These are phyloP conservation scores for Serendipita sp. DNA, from an alignment of 768 basidiomycete genomes.

Conservation along the genomic window DNA sequence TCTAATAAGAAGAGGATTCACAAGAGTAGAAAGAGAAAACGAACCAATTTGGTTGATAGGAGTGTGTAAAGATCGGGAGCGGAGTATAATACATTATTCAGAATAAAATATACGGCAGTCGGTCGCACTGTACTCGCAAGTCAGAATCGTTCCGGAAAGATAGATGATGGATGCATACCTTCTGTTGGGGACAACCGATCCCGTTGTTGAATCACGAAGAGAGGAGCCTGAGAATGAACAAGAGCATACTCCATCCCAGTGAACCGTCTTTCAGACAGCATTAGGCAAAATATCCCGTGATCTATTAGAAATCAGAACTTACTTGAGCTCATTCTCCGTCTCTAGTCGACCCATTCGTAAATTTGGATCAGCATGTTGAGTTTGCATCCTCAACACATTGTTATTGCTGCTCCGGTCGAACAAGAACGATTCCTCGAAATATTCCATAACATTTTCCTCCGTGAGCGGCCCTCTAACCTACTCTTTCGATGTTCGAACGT, in stretches of 20 bases:
- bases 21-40: conserved; percentile 9
- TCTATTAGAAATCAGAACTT: conserved; percentile 16
- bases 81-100: conserved; percentile 80
- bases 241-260: conserved; percentile 77
- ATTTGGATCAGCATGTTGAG: conserved; percentile 52
- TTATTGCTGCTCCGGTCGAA: conserved; percentile 92
- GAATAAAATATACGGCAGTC: conserved; percentile 70
- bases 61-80: conserved; percentile 73
- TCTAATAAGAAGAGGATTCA: conserved; percentile 13
- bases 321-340: conserved; percentile 79
- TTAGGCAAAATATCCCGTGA: background rate
- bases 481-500: background rate
- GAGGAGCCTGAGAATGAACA: conserved; percentile 61
- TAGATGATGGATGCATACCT: conserved; percentile 29
- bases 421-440: conserved; percentile 82
- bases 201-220: conserved; percentile 83
- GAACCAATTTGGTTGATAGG: conserved; percentile 66
- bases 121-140: conserved; percentile 38
- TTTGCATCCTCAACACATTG: conserved; percentile 85
- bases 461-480: conserved; percentile 66
- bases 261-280: conserved; percentile 42
- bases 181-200: conserved; percentile 69
- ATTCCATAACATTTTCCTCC: conserved; percentile 67
- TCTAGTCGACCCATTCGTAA: conserved; percentile 20
- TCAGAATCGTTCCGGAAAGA: background rate